Evolutionary conservation across 2,329 filamentous ascomycete species (phyloP), one percentile per base, ranked within the genome.

Genomic region (Aaosphaeria pasadenensis): DNA sequence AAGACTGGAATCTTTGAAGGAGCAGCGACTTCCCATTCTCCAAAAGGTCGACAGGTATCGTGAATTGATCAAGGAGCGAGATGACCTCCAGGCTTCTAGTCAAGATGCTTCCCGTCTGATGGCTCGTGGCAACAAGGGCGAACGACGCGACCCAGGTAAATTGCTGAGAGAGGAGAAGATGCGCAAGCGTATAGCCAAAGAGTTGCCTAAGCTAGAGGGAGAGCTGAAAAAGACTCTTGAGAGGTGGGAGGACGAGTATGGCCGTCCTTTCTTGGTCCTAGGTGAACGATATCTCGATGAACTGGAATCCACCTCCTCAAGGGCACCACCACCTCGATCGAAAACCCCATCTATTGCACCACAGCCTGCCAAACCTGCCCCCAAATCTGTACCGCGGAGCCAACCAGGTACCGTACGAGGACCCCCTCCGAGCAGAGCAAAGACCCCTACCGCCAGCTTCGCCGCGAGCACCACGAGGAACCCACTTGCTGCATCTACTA

Each of bases 121-220:
- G 86, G 83, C 85, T 60, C 90, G 92, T 51, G 91, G 91, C 2
- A 86, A 90, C 57, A 96, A 95, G 74, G 92, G 92, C 46, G 92
- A 97, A 74, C 89, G 86, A 71, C 88, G 95, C 54, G 94, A 99
- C 65, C 94, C 94, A 3, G 92, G 91, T 44, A 94, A 96, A 73
- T 79, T 99, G 11, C 78, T 99, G 45, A 83, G 94, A 30, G 94
- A 99, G 67, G 94, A 99, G 74, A 99, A 97, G 80, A 95, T 96
- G 89, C 85, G 94, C 51, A 99, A 99, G 81, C 83, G 91, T 49
- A 96, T 99, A 53, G 82, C 91, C 29, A 99, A 97, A 71, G 94
- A 99, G 65, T 77, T 99, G 30, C 94, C 94, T 47, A 97, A 95
- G 75, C 80, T 99, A 39, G 86, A 92, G 49, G 81, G 80, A 0